Percentiles rank a stretch among this genome's conserved stretches.
Evolutionary conservation across 2,329 filamentous ascomycete species (phyloP).

Genomic region (Coniochaeta pulveracea): DNA sequence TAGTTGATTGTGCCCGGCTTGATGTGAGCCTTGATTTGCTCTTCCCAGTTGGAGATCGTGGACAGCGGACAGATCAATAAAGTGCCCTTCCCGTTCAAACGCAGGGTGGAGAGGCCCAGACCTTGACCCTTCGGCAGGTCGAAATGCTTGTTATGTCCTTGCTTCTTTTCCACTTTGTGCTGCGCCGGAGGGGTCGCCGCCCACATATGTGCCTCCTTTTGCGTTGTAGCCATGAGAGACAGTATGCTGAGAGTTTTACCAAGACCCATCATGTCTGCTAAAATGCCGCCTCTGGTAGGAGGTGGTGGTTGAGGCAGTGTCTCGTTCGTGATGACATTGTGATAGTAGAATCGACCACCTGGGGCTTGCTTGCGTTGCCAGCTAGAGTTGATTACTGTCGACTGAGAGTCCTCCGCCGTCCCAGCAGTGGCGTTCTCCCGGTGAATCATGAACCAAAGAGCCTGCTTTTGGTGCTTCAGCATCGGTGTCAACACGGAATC

Average conservation of each 20-base stretch:
- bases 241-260: constrained; percentile 81
- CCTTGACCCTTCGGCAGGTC: constrained; percentile 27
- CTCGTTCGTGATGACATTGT: constrained; percentile 77
- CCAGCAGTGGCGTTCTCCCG: constrained; percentile 59
- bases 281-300: constrained; percentile 60
- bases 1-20: constrained; percentile 51
- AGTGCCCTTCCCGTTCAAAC: constrained; percentile 64
- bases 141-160: constrained; percentile 17
- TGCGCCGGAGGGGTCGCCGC: constrained; percentile 39
- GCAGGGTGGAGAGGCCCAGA: constrained; percentile 39
- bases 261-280: constrained; percentile 84
- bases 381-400: constrained; percentile 58
- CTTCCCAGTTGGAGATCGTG: constrained; percentile 88
- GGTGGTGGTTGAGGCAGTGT: constrained; percentile 47
- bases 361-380: constrained; percentile 54
- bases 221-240: constrained; percentile 59
- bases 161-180: constrained; percentile 26
- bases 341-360: constrained; percentile 49
- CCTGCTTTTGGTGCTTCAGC: constrained; percentile 82
- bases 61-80: constrained; percentile 82
- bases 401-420: constrained; percentile 39
- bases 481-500: constrained; percentile 52
- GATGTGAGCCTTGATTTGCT: constrained; percentile 79
- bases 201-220: constrained; percentile 53
- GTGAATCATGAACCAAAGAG: constrained; percentile 71